phyloP scores from a whole-genome alignment of 2,329 filamentous ascomycete genomes.

The Colletotrichum lini region DNA sequence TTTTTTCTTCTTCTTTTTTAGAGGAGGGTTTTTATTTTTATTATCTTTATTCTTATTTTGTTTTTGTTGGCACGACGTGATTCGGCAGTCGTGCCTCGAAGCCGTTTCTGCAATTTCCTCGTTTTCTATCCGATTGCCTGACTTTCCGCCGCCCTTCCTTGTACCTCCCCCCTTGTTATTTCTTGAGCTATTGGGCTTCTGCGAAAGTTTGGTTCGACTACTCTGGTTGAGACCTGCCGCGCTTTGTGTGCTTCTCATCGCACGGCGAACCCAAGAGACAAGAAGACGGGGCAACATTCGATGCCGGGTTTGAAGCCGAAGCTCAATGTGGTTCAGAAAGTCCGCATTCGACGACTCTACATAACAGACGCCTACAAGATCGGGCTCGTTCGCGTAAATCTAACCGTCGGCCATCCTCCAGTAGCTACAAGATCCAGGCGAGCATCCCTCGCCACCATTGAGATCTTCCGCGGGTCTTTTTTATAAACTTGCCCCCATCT shows the following conservation, averaged over 20 bases:
- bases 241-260: conserved; percentile 9
- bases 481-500: conserved; percentile 30
- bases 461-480: conserved; percentile 18
- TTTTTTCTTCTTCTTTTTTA: too few relatives aligned
- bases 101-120: conserved; percentile 33
- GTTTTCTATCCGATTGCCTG: conserved; percentile 21
- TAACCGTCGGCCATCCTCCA: conserved; percentile 25
- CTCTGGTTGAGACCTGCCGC: conserved; percentile 34
- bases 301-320: conserved; percentile 20
- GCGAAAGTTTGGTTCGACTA: conserved; percentile 22
- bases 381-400: conserved; percentile 16
- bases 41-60: too few relatives aligned
- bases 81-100: not conserved
- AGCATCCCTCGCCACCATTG: conserved; percentile 33
- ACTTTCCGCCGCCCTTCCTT: conserved; percentile 19
- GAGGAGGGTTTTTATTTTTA: too few relatives aligned
- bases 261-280: conserved; percentile 7
- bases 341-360: conserved; percentile 27
- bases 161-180: conserved; percentile 20
- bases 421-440: conserved; percentile 16
- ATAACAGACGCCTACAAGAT: conserved; percentile 18
- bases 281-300: conserved; percentile 24
- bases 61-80: conserved; percentile 26
- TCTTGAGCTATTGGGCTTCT: conserved; percentile 12
- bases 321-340: conserved; percentile 21